A percentile compares a stretch with the other conserved stretches of the same genome.
Conservation (phyloP, 1,284 basidiomycete species). For the Cutaneotrichosporon sp. region DNA sequence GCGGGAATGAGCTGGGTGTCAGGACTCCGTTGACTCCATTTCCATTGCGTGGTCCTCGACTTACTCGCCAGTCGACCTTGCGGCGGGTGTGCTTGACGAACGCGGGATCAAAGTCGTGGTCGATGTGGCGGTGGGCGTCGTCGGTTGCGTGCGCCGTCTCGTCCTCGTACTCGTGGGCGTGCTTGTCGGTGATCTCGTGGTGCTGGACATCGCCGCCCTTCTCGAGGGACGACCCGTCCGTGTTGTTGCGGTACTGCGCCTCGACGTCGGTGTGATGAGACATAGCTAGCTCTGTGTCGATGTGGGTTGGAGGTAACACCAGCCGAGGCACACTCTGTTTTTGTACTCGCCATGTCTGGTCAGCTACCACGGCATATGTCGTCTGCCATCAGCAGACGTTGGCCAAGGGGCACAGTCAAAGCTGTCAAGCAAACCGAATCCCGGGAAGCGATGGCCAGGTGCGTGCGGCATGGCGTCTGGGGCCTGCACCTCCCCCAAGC, state of each 20-base stretch:
- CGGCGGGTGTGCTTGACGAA: slow-evolving; percentile 8
- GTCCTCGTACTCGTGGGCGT: slow-evolving; percentile 1
- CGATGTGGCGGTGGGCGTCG: slow-evolving; percentile 6
- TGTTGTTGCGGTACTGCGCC: too few relatives aligned
- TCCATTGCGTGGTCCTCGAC: slow-evolving; percentile 2
- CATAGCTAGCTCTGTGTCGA: too few relatives aligned
- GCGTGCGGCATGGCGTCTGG: too few relatives aligned
- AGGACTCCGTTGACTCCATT: neutral
- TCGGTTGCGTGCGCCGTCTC: neutral
- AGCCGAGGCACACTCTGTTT: too few relatives aligned
- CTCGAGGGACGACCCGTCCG: neutral
- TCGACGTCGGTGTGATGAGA: neutral
- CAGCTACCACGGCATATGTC: too few relatives aligned
- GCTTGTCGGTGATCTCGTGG: too few relatives aligned
- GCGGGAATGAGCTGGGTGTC: slow-evolving; percentile 24
- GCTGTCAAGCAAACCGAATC: too few relatives aligned
- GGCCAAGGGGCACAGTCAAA: too few relatives aligned
- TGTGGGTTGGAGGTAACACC: too few relatives aligned
- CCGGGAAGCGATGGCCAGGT: too few relatives aligned
- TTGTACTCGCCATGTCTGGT: neutral
- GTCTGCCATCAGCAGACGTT: too few relatives aligned
- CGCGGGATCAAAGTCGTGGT: slow-evolving; percentile 14
- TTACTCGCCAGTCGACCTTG: slow-evolving; percentile 14
- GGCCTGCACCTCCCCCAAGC: too few relatives aligned
- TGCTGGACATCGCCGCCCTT: neutral